Evolutionary conservation across 2,329 filamentous ascomycete species (phyloP), one percentile per base, ranked within the genome.

Genomic region (Davidsoniella eucalypti): DNA sequence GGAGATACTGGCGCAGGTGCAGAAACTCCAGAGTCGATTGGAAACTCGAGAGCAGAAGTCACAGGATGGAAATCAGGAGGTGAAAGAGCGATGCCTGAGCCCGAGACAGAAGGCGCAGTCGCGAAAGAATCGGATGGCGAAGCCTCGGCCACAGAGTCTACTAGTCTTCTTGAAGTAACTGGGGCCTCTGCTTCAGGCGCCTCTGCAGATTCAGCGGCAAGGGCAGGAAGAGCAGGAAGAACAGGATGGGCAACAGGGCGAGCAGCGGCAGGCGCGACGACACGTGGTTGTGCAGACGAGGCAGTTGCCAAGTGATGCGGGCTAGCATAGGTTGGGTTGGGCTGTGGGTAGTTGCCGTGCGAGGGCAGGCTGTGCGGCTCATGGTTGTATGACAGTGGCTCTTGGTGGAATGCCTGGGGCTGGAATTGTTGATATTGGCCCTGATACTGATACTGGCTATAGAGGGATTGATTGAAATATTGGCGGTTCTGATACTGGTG

Each of bases 221-320:
- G 29, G 5, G 21, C 5, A 23, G n/a, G 14, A 44, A 44, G 42
- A 44, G 25, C 6, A 10, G 44, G 37, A 46, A 16, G 21, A 5
- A 23, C 6, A 18, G 18, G 16, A 36, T 10, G 44, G 16, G 9
- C 14, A 16, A 16, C 17, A n/a, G 9, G 29, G n/a, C 14, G 17
- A 47, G 25, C n/a, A 8, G 8, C n/a, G n/a, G 38, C 14, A 40
- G 38, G n/a, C n/a, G 38, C 38, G 18, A 8, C 38, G 18, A 40
- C 38, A 40, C 33, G 26, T 36, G 23, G 16, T n/a, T 47, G 44
- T 47, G 44, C 29, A 21, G 44, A 16, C 14, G n/a, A 16, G 17
- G 29, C 38, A 17, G 44, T 16, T 47, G 29, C 44, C 44, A 33
- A 47, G 44, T 33, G 44, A 14, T 47, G 44, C 44, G 44, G n/a